Percentiles rank a stretch among this genome's conserved stretches.
These are phyloP conservation scores for Leonotis leonurus DNA, from an alignment of 257 asterid species.

Conservation along the genomic window DNA sequence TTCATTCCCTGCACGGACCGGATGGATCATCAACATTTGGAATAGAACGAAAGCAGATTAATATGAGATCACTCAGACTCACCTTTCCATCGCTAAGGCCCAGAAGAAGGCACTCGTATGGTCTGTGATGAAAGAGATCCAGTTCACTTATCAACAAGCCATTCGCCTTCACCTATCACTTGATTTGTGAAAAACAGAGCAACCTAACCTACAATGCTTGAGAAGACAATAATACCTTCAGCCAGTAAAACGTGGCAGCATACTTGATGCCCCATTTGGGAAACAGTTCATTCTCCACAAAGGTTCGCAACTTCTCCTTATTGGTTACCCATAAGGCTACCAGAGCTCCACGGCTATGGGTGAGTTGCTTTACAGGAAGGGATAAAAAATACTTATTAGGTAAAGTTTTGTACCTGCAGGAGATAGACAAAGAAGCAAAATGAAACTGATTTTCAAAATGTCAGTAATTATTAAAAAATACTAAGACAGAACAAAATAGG, in stretches of 20 bases:
- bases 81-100: constrained; percentile 55
- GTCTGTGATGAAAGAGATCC: constrained; percentile 95
- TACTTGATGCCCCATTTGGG: constrained; percentile 79
- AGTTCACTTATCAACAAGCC: constrained; percentile 70
- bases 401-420: constrained; percentile 67
- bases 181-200: neutral
- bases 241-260: constrained; percentile 76
- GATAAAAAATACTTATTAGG: constrained; percentile 74
- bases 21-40: neutral
- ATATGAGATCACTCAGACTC: constrained; percentile 15
- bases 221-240: constrained; percentile 51
- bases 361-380: constrained; percentile 72
- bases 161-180: constrained; percentile 60
- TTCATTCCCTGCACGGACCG: constrained; percentile 46
- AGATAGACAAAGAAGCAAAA: neutral
- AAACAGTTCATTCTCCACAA: constrained; percentile 78
- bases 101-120: constrained; percentile 86
- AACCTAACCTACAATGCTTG: neutral
- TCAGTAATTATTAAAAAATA: neutral
- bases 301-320: constrained; percentile 69
- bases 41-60: neutral
- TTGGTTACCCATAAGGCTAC: constrained; percentile 95
- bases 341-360: constrained; percentile 66
- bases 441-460: neutral
- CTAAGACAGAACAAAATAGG: neutral